A percentile compares a stretch with the other conserved stretches of the same genome.
Conservation (phyloP, 2,329 filamentous ascomycete genomes). For the Parasarocladium wereldwijsianum region DNA sequence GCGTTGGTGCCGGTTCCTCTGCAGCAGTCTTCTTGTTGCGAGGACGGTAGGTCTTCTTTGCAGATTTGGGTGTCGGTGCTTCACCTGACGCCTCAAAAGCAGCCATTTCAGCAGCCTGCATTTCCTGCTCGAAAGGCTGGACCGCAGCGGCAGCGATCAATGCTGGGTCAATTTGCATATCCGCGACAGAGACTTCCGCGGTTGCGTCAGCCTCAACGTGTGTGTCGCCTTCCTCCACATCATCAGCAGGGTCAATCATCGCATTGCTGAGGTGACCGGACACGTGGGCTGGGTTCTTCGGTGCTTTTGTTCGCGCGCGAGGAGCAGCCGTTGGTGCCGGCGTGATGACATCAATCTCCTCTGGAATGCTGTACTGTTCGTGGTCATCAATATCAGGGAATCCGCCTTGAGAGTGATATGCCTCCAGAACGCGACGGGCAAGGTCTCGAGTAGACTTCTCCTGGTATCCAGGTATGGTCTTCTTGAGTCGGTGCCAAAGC, state of each 20-base stretch:
- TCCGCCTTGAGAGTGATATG: slow-evolving; percentile 17
- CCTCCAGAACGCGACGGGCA: slow-evolving; percentile 19
- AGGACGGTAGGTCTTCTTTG: background rate
- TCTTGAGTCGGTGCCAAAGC: slow-evolving; percentile 23
- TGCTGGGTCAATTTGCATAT: slow-evolving; percentile 19
- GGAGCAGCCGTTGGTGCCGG: slow-evolving; percentile 8
- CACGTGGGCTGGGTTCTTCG: too few relatives aligned
- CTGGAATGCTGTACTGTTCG: slow-evolving; percentile 14
- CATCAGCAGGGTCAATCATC: too few relatives aligned
- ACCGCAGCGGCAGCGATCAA: slow-evolving; percentile 7
- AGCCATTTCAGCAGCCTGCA: slow-evolving; percentile 1
- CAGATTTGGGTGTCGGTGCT: background rate
- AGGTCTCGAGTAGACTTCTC: slow-evolving; percentile 18
- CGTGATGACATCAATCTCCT: slow-evolving; percentile 18
- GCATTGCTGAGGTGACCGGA: too few relatives aligned
- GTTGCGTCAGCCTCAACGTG: slow-evolving; percentile 5
- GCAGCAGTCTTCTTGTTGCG: slow-evolving; percentile 1
- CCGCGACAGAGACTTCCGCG: too few relatives aligned
- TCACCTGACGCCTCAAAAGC: background rate
- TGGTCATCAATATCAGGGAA: slow-evolving; percentile 18
- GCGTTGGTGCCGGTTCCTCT: slow-evolving; percentile 1
- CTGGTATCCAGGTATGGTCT: slow-evolving; percentile 17
- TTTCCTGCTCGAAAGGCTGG: slow-evolving; percentile 5
- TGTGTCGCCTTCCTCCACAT: slow-evolving; percentile 4
- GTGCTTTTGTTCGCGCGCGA: slow-evolving; percentile 1